phyloP scores from a whole-genome alignment of 345 rosid genomes.

The Euphorbia peplus region DNA sequence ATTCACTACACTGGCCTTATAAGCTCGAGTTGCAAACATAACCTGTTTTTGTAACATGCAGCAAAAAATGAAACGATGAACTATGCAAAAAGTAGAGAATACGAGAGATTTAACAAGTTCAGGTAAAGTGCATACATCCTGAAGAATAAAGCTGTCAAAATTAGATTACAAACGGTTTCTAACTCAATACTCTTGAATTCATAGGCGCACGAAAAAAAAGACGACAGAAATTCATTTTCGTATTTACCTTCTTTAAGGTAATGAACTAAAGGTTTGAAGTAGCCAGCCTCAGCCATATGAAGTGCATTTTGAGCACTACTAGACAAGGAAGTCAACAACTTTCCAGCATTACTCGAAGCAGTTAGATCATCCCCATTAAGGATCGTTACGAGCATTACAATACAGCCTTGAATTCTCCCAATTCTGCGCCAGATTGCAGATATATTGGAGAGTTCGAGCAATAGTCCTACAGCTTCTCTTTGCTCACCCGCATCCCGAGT shows the following conservation, averaged over 20 bases:
- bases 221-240: conserved; percentile 1
- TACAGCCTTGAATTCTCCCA: conserved; percentile 66
- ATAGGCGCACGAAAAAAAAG: conserved; percentile 1
- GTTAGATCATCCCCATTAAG: conserved; percentile 47
- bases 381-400: conserved; percentile 57
- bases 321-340: conserved; percentile 53
- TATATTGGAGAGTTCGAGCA: conserved; percentile 50
- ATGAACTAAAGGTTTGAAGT: conserved; percentile 61
- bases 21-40: neutral
- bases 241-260: conserved; percentile 52
- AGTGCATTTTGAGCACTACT: conserved; percentile 67
- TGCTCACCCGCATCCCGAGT: conserved; percentile 49
- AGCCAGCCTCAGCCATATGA: conserved; percentile 80
- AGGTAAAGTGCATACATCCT: too few species aligned
- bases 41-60: too few species aligned
- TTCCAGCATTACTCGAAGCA: conserved; percentile 52
- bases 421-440: conserved; percentile 50
- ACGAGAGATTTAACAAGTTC: too few species aligned
- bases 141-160: neutral
- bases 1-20: too few species aligned
- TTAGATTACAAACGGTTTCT: too few species aligned
- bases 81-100: too few species aligned
- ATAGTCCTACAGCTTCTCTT: conserved; percentile 58
- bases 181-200: neutral
- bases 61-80: too few species aligned